phyloP scores from a whole-genome alignment of 768 basidiomycete species.

The Mycena rosella region DNA sequence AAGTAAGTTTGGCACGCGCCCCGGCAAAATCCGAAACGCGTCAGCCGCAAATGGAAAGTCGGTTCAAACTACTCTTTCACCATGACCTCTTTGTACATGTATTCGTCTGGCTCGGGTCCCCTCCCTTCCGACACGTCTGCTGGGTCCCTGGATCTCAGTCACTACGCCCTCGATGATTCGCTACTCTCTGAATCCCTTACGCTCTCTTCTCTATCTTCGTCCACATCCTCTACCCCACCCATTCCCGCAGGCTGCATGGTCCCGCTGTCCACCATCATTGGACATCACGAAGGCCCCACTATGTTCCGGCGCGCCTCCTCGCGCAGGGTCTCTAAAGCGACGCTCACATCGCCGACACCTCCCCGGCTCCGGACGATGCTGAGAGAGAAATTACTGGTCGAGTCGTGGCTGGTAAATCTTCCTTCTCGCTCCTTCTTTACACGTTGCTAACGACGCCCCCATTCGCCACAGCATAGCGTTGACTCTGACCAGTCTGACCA shows the following conservation, averaged over 20 bases:
- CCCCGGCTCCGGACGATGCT: constrained; percentile 54
- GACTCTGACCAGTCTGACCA: constrained; percentile 52
- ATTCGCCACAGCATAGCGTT: constrained; percentile 43
- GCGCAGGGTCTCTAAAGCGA: constrained; percentile 33
- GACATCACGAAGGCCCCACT: constrained; percentile 46
- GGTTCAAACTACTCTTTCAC: constrained; percentile 6
- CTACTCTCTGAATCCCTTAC: constrained; percentile 51
- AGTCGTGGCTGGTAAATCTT: constrained; percentile 55
- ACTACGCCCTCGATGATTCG: constrained; percentile 32
- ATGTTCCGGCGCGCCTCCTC: constrained; percentile 38
- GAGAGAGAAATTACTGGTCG: constrained; percentile 54
- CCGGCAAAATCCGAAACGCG: too few species aligned
- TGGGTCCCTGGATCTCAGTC: constrained; percentile 26
- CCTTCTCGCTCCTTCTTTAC: neutral
- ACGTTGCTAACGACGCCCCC: constrained; percentile 6
- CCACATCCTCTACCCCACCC: constrained; percentile 45
- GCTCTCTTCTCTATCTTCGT: constrained; percentile 48
- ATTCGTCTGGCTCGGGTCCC: neutral
- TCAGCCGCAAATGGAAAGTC: neutral
- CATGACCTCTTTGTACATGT: constrained; percentile 7
- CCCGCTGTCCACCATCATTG: constrained; percentile 44
- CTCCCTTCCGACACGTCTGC: constrained; percentile 20
- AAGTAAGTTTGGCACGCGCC: too few species aligned
- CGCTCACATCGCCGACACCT: constrained; percentile 52
- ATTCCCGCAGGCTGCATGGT: constrained; percentile 44